These are phyloP conservation scores for Rhododendron ferrugineum DNA, from an alignment of 148 eudicot genomes.

Conservation along the genomic window DNA sequence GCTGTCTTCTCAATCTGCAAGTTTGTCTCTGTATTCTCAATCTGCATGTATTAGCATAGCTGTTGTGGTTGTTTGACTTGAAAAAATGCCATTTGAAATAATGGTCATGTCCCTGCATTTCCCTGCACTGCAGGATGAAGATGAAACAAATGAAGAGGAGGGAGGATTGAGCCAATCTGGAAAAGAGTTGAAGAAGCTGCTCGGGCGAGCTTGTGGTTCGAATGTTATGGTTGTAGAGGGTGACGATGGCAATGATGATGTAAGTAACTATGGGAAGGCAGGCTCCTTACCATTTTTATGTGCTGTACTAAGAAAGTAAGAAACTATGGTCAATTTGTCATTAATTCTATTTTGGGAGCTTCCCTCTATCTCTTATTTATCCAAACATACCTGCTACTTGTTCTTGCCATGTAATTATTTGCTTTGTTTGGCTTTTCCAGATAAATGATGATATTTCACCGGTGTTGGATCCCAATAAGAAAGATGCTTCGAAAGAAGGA, in stretches of 20 bases:
- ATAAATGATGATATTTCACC: conserved; percentile 75
- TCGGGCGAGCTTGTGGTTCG: conserved; percentile 60
- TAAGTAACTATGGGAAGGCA: conserved; percentile 25
- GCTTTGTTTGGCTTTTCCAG: conserved; percentile 21
- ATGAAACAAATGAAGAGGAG: conserved; percentile 56
- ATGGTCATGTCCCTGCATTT: background rate
- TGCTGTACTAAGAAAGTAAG: background rate
- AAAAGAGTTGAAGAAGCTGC: conserved; percentile 87
- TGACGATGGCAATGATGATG: conserved; percentile 78
- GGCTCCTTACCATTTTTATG: background rate
- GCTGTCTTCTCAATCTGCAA: background rate
- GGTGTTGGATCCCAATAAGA: conserved; percentile 69
- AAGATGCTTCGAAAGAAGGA: conserved; percentile 73
- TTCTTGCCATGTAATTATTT: background rate
- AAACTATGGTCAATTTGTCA: background rate
- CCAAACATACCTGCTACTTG: background rate
- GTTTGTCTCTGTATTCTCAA: background rate
- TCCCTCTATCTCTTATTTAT: background rate
- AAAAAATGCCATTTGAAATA: background rate
- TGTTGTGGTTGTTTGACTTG: background rate
- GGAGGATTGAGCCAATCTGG: conserved; percentile 97
- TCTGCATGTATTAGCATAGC: background rate
- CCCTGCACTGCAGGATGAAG: conserved; percentile 46
- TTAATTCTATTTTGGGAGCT: background rate
- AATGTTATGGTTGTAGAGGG: conserved; percentile 79